phyloP scores from a whole-genome alignment of 768 basidiomycete genomes.

The Phanerochaete sordida region DNA sequence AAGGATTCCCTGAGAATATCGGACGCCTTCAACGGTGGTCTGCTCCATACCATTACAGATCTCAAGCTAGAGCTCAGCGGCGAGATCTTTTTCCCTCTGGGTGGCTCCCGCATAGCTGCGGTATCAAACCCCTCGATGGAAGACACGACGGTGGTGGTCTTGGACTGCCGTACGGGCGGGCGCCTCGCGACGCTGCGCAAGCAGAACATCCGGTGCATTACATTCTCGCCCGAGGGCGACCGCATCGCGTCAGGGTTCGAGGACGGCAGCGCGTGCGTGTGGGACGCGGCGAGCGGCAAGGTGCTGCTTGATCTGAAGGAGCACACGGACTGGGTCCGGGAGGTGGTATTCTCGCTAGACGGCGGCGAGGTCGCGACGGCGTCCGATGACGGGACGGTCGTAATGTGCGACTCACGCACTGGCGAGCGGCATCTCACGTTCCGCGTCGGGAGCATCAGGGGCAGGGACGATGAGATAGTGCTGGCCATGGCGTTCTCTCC shows the following conservation, averaged over 20 bases:
- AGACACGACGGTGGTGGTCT: constrained; percentile 9
- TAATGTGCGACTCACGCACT: constrained; percentile 13
- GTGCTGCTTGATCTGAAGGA: constrained; percentile 5
- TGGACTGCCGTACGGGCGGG: constrained; percentile 10
- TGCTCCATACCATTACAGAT: background rate
- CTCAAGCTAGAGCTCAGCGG: constrained; percentile 4
- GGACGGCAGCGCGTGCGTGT: constrained; percentile 19
- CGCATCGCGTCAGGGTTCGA: constrained; percentile 19
- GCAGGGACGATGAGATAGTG: too few species aligned
- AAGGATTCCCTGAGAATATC: constrained; percentile 22
- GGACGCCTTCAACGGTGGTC: constrained; percentile 16
- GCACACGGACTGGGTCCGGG: constrained; percentile 24
- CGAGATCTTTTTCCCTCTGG: constrained; percentile 18
- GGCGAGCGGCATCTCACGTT: constrained; percentile 11
- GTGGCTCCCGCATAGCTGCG: constrained; percentile 15
- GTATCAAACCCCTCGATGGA: background rate
- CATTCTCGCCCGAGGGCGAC: constrained; percentile 16
- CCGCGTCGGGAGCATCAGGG: background rate
- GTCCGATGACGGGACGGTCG: constrained; percentile 28
- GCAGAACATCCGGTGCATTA: constrained; percentile 17
- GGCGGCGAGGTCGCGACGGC: constrained; percentile 39
- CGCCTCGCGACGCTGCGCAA: constrained; percentile 6
- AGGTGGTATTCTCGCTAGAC: constrained; percentile 42
- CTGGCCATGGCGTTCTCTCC: constrained; percentile 8
- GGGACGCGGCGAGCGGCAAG: constrained; percentile 21